These are phyloP conservation scores for Monosporascus sp. DNA, from an alignment of 2,329 filamentous ascomycete genomes.

Conservation along the genomic window DNA sequence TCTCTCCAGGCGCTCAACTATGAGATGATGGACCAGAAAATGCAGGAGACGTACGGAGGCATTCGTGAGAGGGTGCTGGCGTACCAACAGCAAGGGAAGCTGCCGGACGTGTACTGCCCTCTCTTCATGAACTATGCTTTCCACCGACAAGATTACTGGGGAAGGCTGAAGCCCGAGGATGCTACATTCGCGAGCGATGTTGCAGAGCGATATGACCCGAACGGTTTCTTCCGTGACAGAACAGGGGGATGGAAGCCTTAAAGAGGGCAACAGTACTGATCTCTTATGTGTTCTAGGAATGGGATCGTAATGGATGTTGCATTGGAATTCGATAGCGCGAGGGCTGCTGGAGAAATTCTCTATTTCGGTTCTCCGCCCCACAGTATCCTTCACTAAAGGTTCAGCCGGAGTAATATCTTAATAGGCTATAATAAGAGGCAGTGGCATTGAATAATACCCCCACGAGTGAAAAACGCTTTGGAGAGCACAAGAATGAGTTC, in stretches of 20 bases:
- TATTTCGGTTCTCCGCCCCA: no score
- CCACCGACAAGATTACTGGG: slow-evolving; percentile 35
- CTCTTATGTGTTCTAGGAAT: no score
- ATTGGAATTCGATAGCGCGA: no score
- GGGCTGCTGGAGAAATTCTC: no score
- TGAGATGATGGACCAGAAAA: slow-evolving; percentile 24
- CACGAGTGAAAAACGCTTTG: no score
- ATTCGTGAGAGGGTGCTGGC: slow-evolving; percentile 25
- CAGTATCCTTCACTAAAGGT: no score
- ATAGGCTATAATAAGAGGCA: no score
- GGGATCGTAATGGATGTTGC: no score
- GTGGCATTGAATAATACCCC: no score
- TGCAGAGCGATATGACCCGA: slow-evolving; percentile 29
- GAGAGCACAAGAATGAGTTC: no score
- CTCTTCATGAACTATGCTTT: slow-evolving; percentile 40
- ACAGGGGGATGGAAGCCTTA: slow-evolving; percentile 33
- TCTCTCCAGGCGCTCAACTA: slow-evolving; percentile 22
- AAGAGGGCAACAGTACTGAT: neutral
- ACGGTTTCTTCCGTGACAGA: slow-evolving; percentile 30
- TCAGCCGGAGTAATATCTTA: no score
- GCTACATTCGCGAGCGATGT: slow-evolving; percentile 28
- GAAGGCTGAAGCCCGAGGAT: slow-evolving; percentile 29
- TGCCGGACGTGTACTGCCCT: slow-evolving; percentile 31
- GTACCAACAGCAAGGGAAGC: slow-evolving; percentile 26
- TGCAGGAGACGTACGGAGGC: slow-evolving; percentile 29